Evolutionary conservation across 116 monocot genomes (phyloP), one percentile per base, ranked within the genome.

Genomic region (Trichopus zeylanicus): DNA sequence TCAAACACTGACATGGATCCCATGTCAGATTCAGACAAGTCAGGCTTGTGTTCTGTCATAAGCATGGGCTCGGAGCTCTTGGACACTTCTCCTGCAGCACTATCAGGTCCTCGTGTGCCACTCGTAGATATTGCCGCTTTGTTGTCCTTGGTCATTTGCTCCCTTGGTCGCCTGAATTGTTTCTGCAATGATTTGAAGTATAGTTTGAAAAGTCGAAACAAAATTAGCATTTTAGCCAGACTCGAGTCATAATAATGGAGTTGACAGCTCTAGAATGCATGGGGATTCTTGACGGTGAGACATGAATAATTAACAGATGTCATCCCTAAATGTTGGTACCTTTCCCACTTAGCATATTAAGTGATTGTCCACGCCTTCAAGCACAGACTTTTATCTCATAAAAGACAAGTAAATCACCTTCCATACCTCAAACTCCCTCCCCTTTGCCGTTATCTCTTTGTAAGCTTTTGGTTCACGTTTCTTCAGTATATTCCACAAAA

Each of bases 401-500:
- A n/a, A n/a, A n/a, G n/a, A n/a, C n/a, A n/a, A 42, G 0, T 13
- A 34, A 19, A 35, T 22, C n/a, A 32, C 22, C 19, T 39, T 56
- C 5, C 52, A 62, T 84, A 91, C 95, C 95, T 97, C 95, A 80
- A 97, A 90, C 61, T 87, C 87, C 64, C 56, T 97, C 7, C 90
- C 95, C 70, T 97, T 91, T 7, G 64, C 56, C 91, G 87, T 91
- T 34, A 97, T 97, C 77, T 97, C 87, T 71, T 97, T 97, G 56
- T 81, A 97, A 55, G 81, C 91, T 31, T 87, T 97, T 30, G 91
- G 90, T 26, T 97, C 91, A 28, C 91, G 86, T 39, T 65, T 70
- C 72, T 90, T 97, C 51, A 97, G 74, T 26, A 97, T 87, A 69
- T 90, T 97, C 95, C 90, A 97, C 22, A 97, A 73, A 68, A 97